A percentile compares a stretch with the other conserved stretches of the same genome.
These are phyloP conservation scores for Cercophora newfieldiana DNA, from an alignment of 495 filamentous ascomycete species.

Conservation along the genomic window DNA sequence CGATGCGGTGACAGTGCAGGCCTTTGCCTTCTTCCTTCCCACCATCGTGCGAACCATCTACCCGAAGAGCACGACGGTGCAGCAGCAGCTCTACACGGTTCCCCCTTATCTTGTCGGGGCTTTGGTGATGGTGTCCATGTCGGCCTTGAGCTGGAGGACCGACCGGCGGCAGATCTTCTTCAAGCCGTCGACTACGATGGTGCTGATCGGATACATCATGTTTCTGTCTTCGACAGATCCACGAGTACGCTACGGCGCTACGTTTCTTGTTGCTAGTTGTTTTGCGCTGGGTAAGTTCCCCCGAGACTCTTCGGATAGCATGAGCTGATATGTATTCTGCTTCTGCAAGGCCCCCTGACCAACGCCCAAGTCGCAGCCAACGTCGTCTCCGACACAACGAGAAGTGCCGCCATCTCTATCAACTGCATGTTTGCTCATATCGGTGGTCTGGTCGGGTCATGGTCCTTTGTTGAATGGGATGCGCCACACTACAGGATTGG, in stretches of 20 bases:
- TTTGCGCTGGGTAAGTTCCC: conserved; percentile 53
- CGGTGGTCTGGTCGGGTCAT: conserved; percentile 64
- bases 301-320: not conserved
- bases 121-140: not conserved
- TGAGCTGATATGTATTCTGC: not conserved
- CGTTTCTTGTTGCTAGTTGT: conserved; percentile 12
- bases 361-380: conserved; percentile 63
- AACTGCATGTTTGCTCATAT: conserved; percentile 67
- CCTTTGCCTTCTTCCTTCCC: conserved; percentile 11
- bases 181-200: not conserved
- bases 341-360: conserved; percentile 45
- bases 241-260: conserved; percentile 6
- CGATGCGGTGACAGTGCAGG: conserved; percentile 13
- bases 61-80: conserved; percentile 5
- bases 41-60: conserved; percentile 17
- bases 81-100: conserved; percentile 16
- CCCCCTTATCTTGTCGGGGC: conserved; percentile 10
- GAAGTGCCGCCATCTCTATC: conserved; percentile 61
- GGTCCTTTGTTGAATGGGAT: conserved; percentile 62
- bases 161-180: conserved; percentile 15
- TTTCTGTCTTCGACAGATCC: conserved; percentile 7
- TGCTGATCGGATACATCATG: conserved; percentile 13
- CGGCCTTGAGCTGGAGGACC: conserved; percentile 4
- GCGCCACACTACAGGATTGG: conserved; percentile 64
- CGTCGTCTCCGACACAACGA: conserved; percentile 63